Conservation (phyloP, 805 yeast species). For the Monosporozyma yasuniensis region DNA sequence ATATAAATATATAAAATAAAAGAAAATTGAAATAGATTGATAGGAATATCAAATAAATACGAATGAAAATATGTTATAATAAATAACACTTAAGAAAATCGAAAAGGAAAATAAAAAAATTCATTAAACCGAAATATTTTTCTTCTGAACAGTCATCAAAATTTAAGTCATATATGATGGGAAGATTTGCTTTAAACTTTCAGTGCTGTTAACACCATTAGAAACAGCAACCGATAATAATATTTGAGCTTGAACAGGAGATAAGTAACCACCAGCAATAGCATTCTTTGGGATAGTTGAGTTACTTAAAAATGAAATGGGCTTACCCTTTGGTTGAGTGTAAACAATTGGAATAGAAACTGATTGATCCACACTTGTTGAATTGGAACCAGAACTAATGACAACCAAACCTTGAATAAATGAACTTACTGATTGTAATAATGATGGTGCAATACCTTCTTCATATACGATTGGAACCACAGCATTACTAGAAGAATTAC, state of each 20-base stretch:
- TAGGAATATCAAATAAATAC: neutral
- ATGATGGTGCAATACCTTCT: conserved; percentile 14
- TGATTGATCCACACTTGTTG: conserved; percentile 7
- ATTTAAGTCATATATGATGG: too few relatives aligned
- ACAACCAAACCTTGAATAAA: conserved; percentile 22
- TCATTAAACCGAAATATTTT: neutral
- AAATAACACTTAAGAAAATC: neutral
- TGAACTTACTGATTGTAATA: conserved; percentile 12
- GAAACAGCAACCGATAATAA: conserved; percentile 23
- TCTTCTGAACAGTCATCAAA: too few relatives aligned
- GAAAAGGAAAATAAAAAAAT: neutral
- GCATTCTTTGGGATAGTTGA: conserved; percentile 18
- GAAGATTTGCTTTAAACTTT: conserved; percentile 8
- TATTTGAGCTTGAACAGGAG: conserved; percentile 28
- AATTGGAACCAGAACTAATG: conserved; percentile 13
- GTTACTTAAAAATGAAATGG: conserved; percentile 11
- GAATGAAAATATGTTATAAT: neutral
- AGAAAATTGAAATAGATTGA: neutral
- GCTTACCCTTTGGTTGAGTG: conserved; percentile 4
- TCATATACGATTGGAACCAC: conserved; percentile 24
- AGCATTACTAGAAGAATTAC: conserved; percentile 8
- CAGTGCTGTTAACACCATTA: conserved; percentile 16
- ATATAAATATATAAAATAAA: neutral
- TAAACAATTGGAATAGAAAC: conserved; percentile 4
- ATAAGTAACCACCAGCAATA: conserved; percentile 25